These are phyloP conservation scores for Phallus indusiatus DNA, from an alignment of 768 basidiomycete species.

Conservation along the genomic window DNA sequence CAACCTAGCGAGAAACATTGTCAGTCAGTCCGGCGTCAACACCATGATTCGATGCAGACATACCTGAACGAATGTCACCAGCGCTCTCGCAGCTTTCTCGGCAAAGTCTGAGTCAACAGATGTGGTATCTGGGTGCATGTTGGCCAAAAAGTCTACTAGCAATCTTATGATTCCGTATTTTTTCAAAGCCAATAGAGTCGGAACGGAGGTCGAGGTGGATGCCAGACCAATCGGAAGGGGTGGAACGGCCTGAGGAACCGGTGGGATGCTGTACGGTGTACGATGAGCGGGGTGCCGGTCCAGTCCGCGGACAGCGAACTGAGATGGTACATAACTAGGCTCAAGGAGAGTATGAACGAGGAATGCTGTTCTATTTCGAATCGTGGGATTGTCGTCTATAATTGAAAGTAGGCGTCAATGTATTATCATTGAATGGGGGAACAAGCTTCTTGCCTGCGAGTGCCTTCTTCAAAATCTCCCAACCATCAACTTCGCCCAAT, in stretches of 20 bases:
- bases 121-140: conserved; percentile 55
- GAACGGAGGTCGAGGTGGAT: conserved; percentile 45
- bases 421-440: neutral
- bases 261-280: neutral
- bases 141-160: conserved; percentile 41
- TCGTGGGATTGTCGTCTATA: conserved; percentile 62
- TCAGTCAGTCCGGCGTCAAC: no score
- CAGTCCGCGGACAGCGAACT: neutral
- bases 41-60: neutral
- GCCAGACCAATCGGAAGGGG: conserved; percentile 38
- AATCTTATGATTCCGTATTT: conserved; percentile 36
- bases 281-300: neutral
- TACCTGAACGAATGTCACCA: conserved; percentile 3
- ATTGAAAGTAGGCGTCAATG: neutral
- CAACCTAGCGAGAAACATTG: no score
- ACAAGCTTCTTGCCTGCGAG: no score
- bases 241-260: no score
- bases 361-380: conserved; percentile 76
- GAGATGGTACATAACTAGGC: conserved; percentile 23
- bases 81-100: conserved; percentile 34
- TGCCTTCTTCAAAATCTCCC: conserved; percentile 34
- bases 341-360: conserved; percentile 62
- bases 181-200: conserved; percentile 40
- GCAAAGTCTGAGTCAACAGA: conserved; percentile 50
- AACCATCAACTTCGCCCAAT: conserved; percentile 48